Evolutionary conservation across 805 yeast genomes (phyloP).

Genomic region (Saturnispora silvae): DNA sequence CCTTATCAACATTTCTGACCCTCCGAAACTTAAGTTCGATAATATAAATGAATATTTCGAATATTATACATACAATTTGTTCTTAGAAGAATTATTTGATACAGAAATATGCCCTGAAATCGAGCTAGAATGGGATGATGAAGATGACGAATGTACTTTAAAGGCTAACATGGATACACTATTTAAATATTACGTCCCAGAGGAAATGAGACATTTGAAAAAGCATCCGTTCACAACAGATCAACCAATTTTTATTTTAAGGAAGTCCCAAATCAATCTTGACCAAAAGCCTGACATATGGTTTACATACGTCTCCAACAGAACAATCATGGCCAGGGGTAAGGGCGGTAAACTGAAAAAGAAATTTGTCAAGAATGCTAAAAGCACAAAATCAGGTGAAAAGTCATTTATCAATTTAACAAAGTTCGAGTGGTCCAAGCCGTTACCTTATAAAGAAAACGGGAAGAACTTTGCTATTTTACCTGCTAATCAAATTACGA

Average conservation of each 20-base stretch:
- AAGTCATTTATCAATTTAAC: constrained; percentile 34
- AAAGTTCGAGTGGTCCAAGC: constrained; percentile 46
- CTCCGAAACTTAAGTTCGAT: constrained; percentile 36
- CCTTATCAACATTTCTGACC: constrained; percentile 16
- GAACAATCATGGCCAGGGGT: constrained; percentile 24
- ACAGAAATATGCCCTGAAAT: constrained; percentile 37
- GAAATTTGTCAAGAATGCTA: constrained; percentile 10
- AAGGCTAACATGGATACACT: constrained; percentile 36
- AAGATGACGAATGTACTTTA: constrained; percentile 30
- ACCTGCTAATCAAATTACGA: constrained; percentile 55
- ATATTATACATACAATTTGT: constrained; percentile 51
- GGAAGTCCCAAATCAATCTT: constrained; percentile 32
- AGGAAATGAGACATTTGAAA: constrained; percentile 41
- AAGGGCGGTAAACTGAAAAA: constrained; percentile 17
- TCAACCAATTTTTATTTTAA: constrained; percentile 46
- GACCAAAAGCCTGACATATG: constrained; percentile 33
- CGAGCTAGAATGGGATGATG: constrained; percentile 23
- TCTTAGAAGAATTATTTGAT: constrained; percentile 48
- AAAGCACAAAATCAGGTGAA: constrained; percentile 7
- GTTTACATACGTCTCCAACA: constrained; percentile 42
- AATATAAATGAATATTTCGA: constrained; percentile 41
- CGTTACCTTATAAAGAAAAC: constrained; percentile 17
- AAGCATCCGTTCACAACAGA: constrained; percentile 49
- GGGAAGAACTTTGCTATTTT: constrained; percentile 31
- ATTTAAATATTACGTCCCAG: constrained; percentile 37